A percentile compares a stretch with the other conserved stretches of the same genome.
Conservation (phyloP, 2,329 filamentous ascomycete species). For the Ophiostoma montium region DNA sequence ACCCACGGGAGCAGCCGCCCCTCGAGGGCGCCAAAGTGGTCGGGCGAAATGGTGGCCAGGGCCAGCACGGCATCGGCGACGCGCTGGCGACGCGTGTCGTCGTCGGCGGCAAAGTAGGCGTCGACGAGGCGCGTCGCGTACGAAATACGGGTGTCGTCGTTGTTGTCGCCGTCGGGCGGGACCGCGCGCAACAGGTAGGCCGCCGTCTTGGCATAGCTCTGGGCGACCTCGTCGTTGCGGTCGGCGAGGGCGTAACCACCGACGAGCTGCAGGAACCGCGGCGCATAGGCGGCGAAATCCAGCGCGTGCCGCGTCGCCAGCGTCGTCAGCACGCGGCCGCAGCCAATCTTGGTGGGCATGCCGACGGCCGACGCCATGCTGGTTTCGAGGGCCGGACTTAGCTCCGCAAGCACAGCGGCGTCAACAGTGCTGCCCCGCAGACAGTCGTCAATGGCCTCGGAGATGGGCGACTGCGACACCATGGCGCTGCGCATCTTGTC, state of each 20-base stretch:
- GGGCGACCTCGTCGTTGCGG: slow-evolving; percentile 84
- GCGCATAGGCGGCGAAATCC: slow-evolving; percentile 61
- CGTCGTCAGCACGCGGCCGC: slow-evolving; percentile 69
- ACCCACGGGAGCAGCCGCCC: slow-evolving; percentile 68
- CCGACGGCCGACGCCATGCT: slow-evolving; percentile 79
- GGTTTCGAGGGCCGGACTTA: slow-evolving; percentile 58
- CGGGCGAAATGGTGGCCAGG: slow-evolving; percentile 73
- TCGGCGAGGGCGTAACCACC: slow-evolving; percentile 65
- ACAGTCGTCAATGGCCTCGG: slow-evolving; percentile 80
- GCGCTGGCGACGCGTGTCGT: slow-evolving; percentile 59
- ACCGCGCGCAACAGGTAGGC: slow-evolving; percentile 65
- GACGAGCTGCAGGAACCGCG: slow-evolving; percentile 62
- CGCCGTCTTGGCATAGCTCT: slow-evolving; percentile 71
- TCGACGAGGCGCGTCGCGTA: slow-evolving; percentile 43
- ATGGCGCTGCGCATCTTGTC: slow-evolving; percentile 73
- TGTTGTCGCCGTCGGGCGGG: slow-evolving; percentile 18
- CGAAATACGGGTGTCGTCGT: slow-evolving; percentile 30
- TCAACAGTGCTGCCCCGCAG: slow-evolving; percentile 80
- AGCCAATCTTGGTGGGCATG: slow-evolving; percentile 87
- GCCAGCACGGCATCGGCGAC: slow-evolving; percentile 73
- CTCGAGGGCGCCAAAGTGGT: slow-evolving; percentile 70
- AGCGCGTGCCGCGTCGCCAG: slow-evolving; percentile 67
- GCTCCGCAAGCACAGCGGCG: slow-evolving; percentile 56
- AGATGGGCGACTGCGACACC: slow-evolving; percentile 76
- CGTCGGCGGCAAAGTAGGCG: slow-evolving; percentile 71